Conservation (phyloP, 2,329 filamentous ascomycete species). For the Nemania diffusa region DNA sequence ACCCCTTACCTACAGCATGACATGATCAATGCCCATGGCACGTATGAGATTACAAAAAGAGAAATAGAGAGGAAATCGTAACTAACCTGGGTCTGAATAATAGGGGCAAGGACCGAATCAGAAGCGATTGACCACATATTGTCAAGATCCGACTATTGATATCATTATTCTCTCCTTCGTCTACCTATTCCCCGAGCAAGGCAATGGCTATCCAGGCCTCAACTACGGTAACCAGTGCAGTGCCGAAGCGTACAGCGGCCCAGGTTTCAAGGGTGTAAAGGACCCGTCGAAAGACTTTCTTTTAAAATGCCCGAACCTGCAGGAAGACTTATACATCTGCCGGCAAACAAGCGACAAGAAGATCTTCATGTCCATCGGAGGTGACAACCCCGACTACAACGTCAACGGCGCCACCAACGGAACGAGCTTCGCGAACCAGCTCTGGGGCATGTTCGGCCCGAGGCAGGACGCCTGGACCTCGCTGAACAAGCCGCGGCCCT, state of each 20-base stretch:
- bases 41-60: not conserved
- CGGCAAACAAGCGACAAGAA: conserved; percentile 53
- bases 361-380: conserved; percentile 55
- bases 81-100: conserved; percentile 8
- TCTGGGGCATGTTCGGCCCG: conserved; percentile 57
- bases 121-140: conserved; percentile 51
- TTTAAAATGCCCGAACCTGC: conserved; percentile 51
- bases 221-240: conserved; percentile 58
- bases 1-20: not conserved
- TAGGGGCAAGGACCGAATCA: conserved; percentile 56
- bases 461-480: conserved; percentile 47
- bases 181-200: conserved; percentile 54
- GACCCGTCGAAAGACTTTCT: conserved; percentile 49
- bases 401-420: conserved; percentile 52
- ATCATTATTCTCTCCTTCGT: conserved; percentile 58
- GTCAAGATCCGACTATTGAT: conserved; percentile 53
- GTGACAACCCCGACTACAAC: conserved; percentile 51
- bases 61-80: not conserved
- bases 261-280: conserved; percentile 49
- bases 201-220: conserved; percentile 54
- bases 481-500: conserved; percentile 43
- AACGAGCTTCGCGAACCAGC: conserved; percentile 49
- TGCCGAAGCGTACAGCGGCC: conserved; percentile 45
- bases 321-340: conserved; percentile 53
- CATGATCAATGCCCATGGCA: not conserved